A percentile compares a stretch with the other conserved stretches of the same genome.
Evolutionary conservation across 257 asterid genomes (phyloP).

Genomic region (Solanum neorickii): DNA sequence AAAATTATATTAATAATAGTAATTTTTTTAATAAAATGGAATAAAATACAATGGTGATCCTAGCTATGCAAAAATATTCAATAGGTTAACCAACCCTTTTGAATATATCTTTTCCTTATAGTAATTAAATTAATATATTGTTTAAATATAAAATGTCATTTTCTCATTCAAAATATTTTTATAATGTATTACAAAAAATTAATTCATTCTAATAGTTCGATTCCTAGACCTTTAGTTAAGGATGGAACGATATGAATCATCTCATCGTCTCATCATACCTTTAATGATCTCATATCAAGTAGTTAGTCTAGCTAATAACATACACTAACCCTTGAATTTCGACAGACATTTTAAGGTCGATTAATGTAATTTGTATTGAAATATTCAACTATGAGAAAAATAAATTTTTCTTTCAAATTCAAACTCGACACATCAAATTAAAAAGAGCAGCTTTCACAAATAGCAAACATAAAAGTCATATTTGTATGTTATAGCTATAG

Average conservation of each 20-base stretch:
- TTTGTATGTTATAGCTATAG: no score
- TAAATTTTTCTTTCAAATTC: not conserved
- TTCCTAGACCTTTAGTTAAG: accelerated
- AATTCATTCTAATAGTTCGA: not conserved
- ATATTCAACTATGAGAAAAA: not conserved
- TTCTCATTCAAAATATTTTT: not conserved
- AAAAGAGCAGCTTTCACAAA: not conserved
- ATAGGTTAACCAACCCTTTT: not conserved
- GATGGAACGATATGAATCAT: not conserved
- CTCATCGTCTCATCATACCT: not conserved
- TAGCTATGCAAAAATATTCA: not conserved
- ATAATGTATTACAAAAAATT: not conserved
- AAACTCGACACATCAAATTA: not conserved
- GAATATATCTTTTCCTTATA: not conserved
- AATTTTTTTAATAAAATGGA: no score
- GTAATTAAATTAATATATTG: not conserved
- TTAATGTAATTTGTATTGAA: not conserved
- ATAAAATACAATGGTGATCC: not conserved
- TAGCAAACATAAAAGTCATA: no score
- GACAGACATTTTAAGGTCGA: not conserved
- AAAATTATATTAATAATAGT: not conserved
- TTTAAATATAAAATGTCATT: not conserved
- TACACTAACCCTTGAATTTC: not conserved
- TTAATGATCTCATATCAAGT: not conserved
- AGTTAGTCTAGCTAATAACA: not conserved